Base-by-base conservation (phyloP, 164 flowering plant genomes). In the Macadamia tetraphylla region DNA sequence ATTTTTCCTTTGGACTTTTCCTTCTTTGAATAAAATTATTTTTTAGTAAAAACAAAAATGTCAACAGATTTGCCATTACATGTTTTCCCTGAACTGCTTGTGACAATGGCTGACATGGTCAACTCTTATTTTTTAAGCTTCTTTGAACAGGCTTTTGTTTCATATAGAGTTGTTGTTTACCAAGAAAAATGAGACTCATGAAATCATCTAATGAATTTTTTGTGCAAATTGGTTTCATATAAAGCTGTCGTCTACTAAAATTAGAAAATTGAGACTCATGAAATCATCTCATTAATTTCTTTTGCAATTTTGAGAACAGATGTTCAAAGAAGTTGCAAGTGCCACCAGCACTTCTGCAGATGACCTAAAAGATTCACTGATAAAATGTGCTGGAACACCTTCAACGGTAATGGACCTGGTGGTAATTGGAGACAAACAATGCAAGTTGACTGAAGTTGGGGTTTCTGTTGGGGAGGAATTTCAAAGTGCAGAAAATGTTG, bases 251-350 rank as follows among this genome's bases (percentile, higher is more conserved):
- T 35, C 40, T 35, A 35, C 3, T 23, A 35, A 35, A 2, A 35
- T 35, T 35, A 35, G 40, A 35, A 35, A 35, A 35, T 2, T 35
- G 40, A 35, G n/a, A 13, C 3, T 31, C 11, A 30, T 58, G 46
- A 29, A 29, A 43, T 29, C 6, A 30, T 35, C 40, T 67, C 40
- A 35, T 35, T 46, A 13, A 60, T 67, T 44, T 59, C 63, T 2
- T 44, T 13, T 67, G 51, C 48, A 60, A 62, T 49, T 68, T 57
- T 17, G 51, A 11, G 62, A 55, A 58, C 73, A 74, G 76, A 69
- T 43, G 46, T 46, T 7, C 40, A 10, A 42, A 46, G 57, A 57
- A 57, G 69, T 43, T 52, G 42, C 57, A 9, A 15, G 48, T 3
- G 44, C 6, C 18, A 52, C 58, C 56, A 17, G 51, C 13, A 18